Evolutionary conservation across 495 filamentous ascomycete species (phyloP).

Genomic region (Aspergillus conjunctus): DNA sequence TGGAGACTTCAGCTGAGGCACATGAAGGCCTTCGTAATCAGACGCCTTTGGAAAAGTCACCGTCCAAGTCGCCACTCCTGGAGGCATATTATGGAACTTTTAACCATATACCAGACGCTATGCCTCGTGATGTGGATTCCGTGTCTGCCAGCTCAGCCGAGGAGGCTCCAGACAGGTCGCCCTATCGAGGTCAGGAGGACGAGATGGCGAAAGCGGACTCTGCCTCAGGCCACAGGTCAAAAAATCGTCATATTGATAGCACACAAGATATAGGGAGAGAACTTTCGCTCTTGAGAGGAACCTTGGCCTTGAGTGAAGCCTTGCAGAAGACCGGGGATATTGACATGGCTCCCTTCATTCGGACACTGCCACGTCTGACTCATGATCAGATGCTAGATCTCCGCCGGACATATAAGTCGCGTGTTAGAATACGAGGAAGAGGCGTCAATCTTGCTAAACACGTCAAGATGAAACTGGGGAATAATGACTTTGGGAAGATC

Average conservation of each 20-base stretch:
- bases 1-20: background rate
- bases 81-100: background rate
- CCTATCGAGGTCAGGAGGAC: too few relatives aligned
- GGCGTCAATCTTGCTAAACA: constrained; percentile 97
- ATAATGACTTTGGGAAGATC: constrained; percentile 80
- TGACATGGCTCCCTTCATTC: constrained; percentile 70
- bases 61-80: background rate
- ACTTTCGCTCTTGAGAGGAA: too few relatives aligned
- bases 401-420: constrained; percentile 83
- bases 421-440: constrained; percentile 76
- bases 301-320: constrained; percentile 70
- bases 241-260: too few relatives aligned
- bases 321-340: constrained; percentile 67
- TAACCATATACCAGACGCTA: too few relatives aligned
- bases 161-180: too few relatives aligned
- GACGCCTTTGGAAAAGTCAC: background rate
- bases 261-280: too few relatives aligned
- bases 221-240: too few relatives aligned
- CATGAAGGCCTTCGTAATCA: background rate
- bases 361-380: constrained; percentile 79
- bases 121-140: too few relatives aligned
- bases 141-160: too few relatives aligned
- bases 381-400: constrained; percentile 84
- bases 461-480: constrained; percentile 73
- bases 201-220: too few relatives aligned